Base-by-base conservation (phyloP, 2,329 filamentous ascomycete genomes). In the Celoporthe dispersa region DNA sequence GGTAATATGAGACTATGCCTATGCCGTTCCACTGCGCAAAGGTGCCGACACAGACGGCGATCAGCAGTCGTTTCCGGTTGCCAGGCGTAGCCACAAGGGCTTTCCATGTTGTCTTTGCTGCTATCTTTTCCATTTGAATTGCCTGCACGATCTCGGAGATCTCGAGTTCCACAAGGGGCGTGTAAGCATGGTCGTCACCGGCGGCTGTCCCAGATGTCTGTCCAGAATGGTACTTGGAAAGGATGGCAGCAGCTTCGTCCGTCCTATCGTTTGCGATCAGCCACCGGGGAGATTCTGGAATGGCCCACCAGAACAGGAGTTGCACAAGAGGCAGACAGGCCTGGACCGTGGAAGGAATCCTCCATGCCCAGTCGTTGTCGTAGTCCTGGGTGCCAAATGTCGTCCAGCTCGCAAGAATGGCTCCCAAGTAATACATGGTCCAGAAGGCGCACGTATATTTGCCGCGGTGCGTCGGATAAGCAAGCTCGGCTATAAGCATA, bases 201-300 rank as follows among this genome's bases (percentile, higher is more conserved):
- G 25, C 61, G 16, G 31, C 37, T 11, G 35, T 31, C 6, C 25
- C 51, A 39, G 31, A 12, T 14, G 35, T 48, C 22, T 33, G n/a
- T 9, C 83, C 81, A 25, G 82, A 84, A 71, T 88, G 87, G 69
- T 82, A 83, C 68, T 85, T 81, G 39, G 81, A 79, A 4, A 90
- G 81, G 1, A 87, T 82, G 0, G 77, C 72, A 2, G 82, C 77
- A 4, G 87, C 87, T 70, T 88, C 83, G 1, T 85, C 82, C 66
- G 82, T 80, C 31, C 83, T 80, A 60, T 84, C 85, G 62, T 85
- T 83, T 39, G 77, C 76, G n/a, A 82, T 80, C 70, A 75, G 84
- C 82, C 67, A 88, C 62, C 86, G 80, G 0, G 86, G 87, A 2
- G 81, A 84, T 75, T 89, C 87, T 0, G 87, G 86, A 7, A 86